These are phyloP conservation scores for Colletotrichum navitas DNA, from an alignment of 2,329 filamentous ascomycete species.

Conservation along the genomic window DNA sequence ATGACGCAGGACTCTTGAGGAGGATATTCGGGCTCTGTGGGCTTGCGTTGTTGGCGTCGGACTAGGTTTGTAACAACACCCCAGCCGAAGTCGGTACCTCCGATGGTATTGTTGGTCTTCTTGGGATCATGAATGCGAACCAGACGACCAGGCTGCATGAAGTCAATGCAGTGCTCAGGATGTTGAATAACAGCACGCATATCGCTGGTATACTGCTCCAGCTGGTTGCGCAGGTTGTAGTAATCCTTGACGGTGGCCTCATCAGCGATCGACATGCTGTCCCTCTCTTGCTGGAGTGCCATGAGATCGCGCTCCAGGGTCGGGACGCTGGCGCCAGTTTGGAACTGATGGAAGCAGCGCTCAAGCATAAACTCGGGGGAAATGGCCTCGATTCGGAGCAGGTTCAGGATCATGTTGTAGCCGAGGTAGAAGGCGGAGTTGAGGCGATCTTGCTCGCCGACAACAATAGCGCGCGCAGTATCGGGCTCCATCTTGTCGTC, in stretches of 20 bases:
- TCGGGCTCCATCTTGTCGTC: slow-evolving; percentile 95
- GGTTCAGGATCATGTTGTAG: slow-evolving; percentile 99
- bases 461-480: slow-evolving; percentile 94
- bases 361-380: slow-evolving; percentile 99
- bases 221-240: slow-evolving; percentile 87
- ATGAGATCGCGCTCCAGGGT: slow-evolving; percentile 85
- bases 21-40: slow-evolving; percentile 74
- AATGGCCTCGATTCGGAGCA: slow-evolving; percentile 98
- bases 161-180: slow-evolving; percentile 86
- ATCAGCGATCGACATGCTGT: slow-evolving; percentile 82
- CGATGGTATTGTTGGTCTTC: slow-evolving; percentile 52
- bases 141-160: slow-evolving; percentile 87
- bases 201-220: slow-evolving; percentile 86
- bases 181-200: slow-evolving; percentile 94
- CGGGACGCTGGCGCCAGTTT: slow-evolving; percentile 90
- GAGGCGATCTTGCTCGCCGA: slow-evolving; percentile 94
- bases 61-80: slow-evolving; percentile 85
- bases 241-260: slow-evolving; percentile 94
- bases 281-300: slow-evolving; percentile 80
- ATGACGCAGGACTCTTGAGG: slow-evolving; percentile 85
- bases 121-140: slow-evolving; percentile 84
- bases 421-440: slow-evolving; percentile 98
- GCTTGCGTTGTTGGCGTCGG: slow-evolving; percentile 73
- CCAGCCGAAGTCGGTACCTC: slow-evolving; percentile 90
- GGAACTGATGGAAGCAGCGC: slow-evolving; percentile 97